Percentiles rank a stretch among this genome's conserved stretches.
Evolutionary conservation across 495 filamentous ascomycete species (phyloP).

Genomic region (Annulohypoxylon nitens): DNA sequence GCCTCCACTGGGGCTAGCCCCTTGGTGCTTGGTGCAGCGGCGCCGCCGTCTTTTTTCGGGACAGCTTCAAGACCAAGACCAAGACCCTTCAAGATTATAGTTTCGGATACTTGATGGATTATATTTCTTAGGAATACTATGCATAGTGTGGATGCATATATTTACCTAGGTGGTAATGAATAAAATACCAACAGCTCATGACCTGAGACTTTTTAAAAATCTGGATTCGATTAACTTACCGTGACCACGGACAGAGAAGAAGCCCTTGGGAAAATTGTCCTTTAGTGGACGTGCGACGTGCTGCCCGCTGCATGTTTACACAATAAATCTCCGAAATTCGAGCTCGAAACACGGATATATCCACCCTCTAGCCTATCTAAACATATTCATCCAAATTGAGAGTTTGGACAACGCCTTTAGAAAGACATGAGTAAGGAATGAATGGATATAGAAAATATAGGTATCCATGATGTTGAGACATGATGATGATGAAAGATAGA

Average conservation of each 20-base stretch:
- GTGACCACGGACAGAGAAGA: slow-evolving; percentile 2
- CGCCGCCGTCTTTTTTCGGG: slow-evolving; percentile 13
- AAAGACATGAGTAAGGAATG: slow-evolving; percentile 4
- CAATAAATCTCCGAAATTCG: slow-evolving; percentile 45
- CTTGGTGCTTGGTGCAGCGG: slow-evolving; percentile 6
- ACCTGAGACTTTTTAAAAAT: neutral
- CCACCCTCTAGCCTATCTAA: slow-evolving; percentile 11
- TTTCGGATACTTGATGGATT: neutral
- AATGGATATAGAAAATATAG: neutral
- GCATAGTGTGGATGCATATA: neutral
- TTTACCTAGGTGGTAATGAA: neutral
- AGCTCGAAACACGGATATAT: slow-evolving; percentile 36
- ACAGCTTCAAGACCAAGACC: neutral
- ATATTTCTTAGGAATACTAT: neutral
- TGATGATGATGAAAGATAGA: neutral
- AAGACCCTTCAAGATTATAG: too few species aligned
- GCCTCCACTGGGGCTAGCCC: slow-evolving; percentile 29
- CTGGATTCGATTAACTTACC: slow-evolving; percentile 2
- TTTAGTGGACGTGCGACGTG: slow-evolving; percentile 17
- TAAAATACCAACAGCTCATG: neutral
- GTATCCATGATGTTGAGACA: neutral
- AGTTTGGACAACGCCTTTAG: neutral
- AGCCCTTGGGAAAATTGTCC: slow-evolving; percentile 1
- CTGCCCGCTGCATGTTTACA: slow-evolving; percentile 33
- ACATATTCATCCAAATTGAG: slow-evolving; percentile 10